These are phyloP conservation scores for Hyphopichia homilentoma DNA, from an alignment of 805 yeast genomes.

Conservation along the genomic window DNA sequence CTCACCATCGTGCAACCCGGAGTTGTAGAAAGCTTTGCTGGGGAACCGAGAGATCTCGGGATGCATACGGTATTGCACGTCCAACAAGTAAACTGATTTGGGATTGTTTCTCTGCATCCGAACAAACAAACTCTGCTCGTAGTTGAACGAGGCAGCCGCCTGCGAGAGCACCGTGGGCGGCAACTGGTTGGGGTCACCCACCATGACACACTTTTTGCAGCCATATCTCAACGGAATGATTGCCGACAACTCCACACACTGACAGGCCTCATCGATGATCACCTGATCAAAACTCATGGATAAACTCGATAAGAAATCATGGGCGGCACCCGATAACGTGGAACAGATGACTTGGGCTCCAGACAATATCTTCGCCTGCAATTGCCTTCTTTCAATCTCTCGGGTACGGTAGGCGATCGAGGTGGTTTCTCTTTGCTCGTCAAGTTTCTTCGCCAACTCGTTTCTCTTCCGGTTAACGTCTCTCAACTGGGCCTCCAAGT, in stretches of 20 bases:
- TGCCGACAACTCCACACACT: slow-evolving; percentile 89
- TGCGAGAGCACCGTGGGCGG: slow-evolving; percentile 96
- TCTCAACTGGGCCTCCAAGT: slow-evolving; percentile 49
- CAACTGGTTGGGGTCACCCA: slow-evolving; percentile 96
- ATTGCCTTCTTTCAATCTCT: slow-evolving; percentile 72
- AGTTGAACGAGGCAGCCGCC: slow-evolving; percentile 72
- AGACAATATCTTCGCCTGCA: slow-evolving; percentile 67
- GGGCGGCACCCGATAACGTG: slow-evolving; percentile 92
- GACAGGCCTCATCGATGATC: slow-evolving; percentile 95
- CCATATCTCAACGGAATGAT: slow-evolving; percentile 92
- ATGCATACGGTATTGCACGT: slow-evolving; percentile 97
- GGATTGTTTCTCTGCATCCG: slow-evolving; percentile 75
- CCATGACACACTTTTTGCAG: slow-evolving; percentile 87
- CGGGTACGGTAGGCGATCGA: slow-evolving; percentile 67
- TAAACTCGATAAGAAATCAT: slow-evolving; percentile 72
- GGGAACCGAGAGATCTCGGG: slow-evolving; percentile 89
- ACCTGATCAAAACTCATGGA: slow-evolving; percentile 84
- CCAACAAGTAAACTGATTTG: slow-evolving; percentile 63
- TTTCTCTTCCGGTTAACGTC: slow-evolving; percentile 59
- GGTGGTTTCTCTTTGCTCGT: slow-evolving; percentile 71
- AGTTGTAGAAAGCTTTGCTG: slow-evolving; percentile 73
- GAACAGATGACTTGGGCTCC: slow-evolving; percentile 86
- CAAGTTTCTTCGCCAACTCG: slow-evolving; percentile 68
- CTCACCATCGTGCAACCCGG: slow-evolving; percentile 72
- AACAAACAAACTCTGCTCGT: slow-evolving; percentile 91